Evolutionary conservation across 2,329 filamentous ascomycete genomes (phyloP).

Genomic region (Claviceps sp.): DNA sequence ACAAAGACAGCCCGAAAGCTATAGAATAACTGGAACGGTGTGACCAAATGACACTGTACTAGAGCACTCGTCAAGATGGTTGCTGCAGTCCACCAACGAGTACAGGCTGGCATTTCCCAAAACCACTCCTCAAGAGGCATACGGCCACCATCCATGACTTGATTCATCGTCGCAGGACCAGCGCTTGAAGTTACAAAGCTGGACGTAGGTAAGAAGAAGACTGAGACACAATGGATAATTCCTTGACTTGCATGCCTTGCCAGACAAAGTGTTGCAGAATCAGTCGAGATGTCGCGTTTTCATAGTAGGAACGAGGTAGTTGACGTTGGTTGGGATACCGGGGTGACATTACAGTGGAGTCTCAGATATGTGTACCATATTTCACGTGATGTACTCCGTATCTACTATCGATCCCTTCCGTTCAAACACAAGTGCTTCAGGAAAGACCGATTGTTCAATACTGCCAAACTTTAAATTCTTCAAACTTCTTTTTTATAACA

Average conservation of each 20-base stretch:
- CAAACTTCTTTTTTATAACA: too few species aligned
- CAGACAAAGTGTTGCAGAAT: not conserved
- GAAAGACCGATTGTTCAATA: too few species aligned
- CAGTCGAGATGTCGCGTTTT: not conserved
- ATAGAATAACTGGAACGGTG: slow-evolving; percentile 93
- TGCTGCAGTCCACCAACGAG: slow-evolving; percentile 91
- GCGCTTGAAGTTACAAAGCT: not conserved
- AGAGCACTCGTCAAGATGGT: slow-evolving; percentile 77
- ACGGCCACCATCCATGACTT: slow-evolving; percentile 45
- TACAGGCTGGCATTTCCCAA: slow-evolving; percentile 95
- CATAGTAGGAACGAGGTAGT: not conserved
- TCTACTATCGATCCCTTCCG: too few species aligned
- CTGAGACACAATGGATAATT: not conserved
- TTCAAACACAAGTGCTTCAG: too few species aligned
- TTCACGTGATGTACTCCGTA: too few species aligned
- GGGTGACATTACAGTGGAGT: not conserved
- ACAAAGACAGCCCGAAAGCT: slow-evolving; percentile 84
- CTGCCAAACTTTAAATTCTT: too few species aligned
- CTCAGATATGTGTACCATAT: too few species aligned
- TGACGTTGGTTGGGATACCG: not conserved
- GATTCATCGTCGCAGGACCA: slow-evolving; percentile 31
- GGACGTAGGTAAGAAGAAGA: not conserved
- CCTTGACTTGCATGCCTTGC: not conserved
- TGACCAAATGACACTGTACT: slow-evolving; percentile 86
- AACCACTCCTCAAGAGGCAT: slow-evolving; percentile 95